Evolutionary conservation across 2,329 filamentous ascomycete genomes (phyloP), one percentile per base, ranked within the genome.

Genomic region (Phoma sp.): DNA sequence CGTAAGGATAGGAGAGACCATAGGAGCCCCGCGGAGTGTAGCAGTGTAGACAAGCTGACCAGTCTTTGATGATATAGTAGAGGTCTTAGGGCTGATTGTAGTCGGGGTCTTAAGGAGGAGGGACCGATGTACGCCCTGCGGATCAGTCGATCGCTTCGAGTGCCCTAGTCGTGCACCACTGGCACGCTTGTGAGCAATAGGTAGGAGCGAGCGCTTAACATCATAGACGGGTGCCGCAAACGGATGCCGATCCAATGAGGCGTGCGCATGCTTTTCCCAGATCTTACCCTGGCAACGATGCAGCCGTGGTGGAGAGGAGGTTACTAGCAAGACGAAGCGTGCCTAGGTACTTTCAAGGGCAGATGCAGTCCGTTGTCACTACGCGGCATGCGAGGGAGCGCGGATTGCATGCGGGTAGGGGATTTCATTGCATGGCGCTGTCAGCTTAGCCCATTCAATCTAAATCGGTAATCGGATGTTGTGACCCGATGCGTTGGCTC

Each of bases 141-240:
- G 31, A 32, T 22, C 22, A 45, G 35, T 39, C 19, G 32, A 27
- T 35, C 19, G 10, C 9, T 17, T 19, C 19, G 19, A 24, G 17
- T 17, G 15, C 25, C 24, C 47, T 17, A 49, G 36, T 10, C 13
- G 17, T 51, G n/a, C 17, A 54, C 21, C n/a, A n/a, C n/a, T 13
- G 38, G 38, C 19, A 38, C 44, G 38, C 48, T 48, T 36, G 48
- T 29, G 13, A 45, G 24, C 24, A 35, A 48, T 45, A 33, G 51
- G 36, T 43, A 36, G 13, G 43, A 27, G 7, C 19, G 38, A 27
- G 35, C 33, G 37, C 43, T 40, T 45, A 40, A 52, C 31, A n/a
- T n/a, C n/a, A n/a, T n/a, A n/a, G n/a, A n/a, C n/a, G n/a, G n/a
- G n/a, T n/a, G 44, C 47, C 47, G 41, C 44, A 37, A 43, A 41